A percentile compares a stretch with the other conserved stretches of the same genome.
These are phyloP conservation scores for Fusarium beomiforme DNA, from an alignment of 2,329 filamentous ascomycete genomes.

Conservation along the genomic window DNA sequence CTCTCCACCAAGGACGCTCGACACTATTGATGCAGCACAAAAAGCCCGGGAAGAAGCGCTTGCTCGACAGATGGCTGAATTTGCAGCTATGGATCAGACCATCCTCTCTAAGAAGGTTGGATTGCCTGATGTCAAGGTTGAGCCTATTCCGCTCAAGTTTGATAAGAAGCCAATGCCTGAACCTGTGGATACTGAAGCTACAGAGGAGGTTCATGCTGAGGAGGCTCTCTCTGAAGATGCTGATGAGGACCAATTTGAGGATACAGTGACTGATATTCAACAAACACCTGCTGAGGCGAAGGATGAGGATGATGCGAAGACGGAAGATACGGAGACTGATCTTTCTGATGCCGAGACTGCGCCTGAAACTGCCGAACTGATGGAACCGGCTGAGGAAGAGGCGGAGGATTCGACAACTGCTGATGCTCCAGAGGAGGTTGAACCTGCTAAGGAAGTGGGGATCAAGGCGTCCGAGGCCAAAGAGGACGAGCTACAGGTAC, in stretches of 20 bases:
- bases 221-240: background rate
- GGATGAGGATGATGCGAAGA: conserved; percentile 1
- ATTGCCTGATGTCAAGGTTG: conserved; percentile 54
- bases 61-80: conserved; percentile 65
- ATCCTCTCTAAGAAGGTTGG: conserved; percentile 67
- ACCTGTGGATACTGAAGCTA: conserved; percentile 39
- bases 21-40: conserved; percentile 39
- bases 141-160: conserved; percentile 60
- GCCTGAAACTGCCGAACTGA: background rate
- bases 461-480: background rate
- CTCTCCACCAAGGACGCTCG: conserved; percentile 52
- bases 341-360: background rate
- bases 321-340: conserved; percentile 1
- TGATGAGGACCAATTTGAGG: conserved; percentile 18
- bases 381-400: background rate
- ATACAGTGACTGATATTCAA: conserved; percentile 4
- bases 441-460: background rate
- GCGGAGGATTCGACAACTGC: background rate
- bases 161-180: conserved; percentile 47
- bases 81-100: conserved; percentile 71
- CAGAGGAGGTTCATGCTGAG: conserved; percentile 13
- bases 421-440: background rate
- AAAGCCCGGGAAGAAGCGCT: conserved; percentile 49
- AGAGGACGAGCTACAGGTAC: background rate
- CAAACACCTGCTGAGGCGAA: background rate